Evolutionary conservation across 257 asterid species (phyloP).

Genomic region (Cinchona pubescens): DNA sequence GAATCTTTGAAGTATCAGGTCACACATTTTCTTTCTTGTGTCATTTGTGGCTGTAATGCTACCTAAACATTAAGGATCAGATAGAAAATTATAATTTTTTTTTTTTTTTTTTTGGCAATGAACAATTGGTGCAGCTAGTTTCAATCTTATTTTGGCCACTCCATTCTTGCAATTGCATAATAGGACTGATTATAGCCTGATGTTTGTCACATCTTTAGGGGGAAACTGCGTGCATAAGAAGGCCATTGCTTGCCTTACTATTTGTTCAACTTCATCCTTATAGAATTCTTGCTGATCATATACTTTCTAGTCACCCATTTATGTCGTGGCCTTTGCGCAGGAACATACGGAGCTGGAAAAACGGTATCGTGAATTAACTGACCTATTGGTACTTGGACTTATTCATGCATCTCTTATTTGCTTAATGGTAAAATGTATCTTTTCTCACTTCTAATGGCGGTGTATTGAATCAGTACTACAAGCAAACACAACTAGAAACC

Average conservation of each 20-base stretch:
- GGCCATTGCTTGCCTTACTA: background rate
- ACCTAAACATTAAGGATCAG: background rate
- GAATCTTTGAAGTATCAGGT: background rate
- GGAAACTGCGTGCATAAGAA: background rate
- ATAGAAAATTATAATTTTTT: background rate
- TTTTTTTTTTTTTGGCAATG: no score
- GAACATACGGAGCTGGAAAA: conserved; percentile 98
- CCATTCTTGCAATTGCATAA: background rate
- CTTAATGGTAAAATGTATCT: background rate
- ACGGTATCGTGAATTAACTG: conserved; percentile 97
- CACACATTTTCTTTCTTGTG: background rate
- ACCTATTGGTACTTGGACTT: conserved; percentile 65
- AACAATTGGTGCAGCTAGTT: background rate
- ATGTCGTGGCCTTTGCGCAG: conserved; percentile 44
- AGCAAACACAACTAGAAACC: conserved; percentile 97
- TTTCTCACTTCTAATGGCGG: conserved; percentile 22
- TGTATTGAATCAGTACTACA: conserved; percentile 66
- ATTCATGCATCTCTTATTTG: background rate
- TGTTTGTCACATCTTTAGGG: background rate
- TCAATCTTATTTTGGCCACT: background rate
- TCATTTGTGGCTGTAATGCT: background rate
- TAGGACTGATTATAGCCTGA: background rate
- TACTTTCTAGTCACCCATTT: background rate
- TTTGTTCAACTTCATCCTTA: conserved; percentile 2
- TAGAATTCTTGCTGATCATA: background rate